Conservation (phyloP, 2,329 filamentous ascomycete species). For the Verticillium nubilum region DNA sequence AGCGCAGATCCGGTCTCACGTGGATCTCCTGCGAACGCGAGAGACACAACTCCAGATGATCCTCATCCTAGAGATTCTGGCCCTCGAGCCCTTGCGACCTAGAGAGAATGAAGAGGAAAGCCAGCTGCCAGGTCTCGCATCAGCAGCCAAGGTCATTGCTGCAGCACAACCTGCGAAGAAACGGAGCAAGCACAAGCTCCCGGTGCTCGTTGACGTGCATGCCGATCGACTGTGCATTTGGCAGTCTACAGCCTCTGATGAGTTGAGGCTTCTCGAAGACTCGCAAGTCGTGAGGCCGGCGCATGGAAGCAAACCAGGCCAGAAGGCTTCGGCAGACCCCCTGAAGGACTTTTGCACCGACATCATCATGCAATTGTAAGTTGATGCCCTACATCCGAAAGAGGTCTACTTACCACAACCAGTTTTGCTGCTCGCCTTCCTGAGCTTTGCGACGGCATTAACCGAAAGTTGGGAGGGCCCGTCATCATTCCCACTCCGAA, state of each 20-base stretch:
- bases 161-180: constrained; percentile 42
- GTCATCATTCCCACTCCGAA: constrained; percentile 51
- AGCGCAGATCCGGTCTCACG: constrained; percentile 53
- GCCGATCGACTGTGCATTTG: constrained; percentile 78
- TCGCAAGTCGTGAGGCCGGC: constrained; percentile 31
- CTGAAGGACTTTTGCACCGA: constrained; percentile 74
- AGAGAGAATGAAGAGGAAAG: constrained; percentile 34
- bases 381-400: constrained; percentile 1
- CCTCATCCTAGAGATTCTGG: constrained; percentile 69
- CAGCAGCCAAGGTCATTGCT: constrained; percentile 23
- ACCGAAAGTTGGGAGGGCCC: constrained; percentile 71
- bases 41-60: constrained; percentile 81
- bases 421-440: constrained; percentile 74
- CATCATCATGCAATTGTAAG: constrained; percentile 74
- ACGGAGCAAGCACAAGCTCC: constrained; percentile 57
- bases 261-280: constrained; percentile 44
- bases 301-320: constrained; percentile 28
- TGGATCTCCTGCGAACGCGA: constrained; percentile 63
- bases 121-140: constrained; percentile 39
- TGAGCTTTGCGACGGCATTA: constrained; percentile 63
- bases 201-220: constrained; percentile 63
- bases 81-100: constrained; percentile 53
- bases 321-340: constrained; percentile 50
- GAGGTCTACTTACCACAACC: constrained; percentile 24
- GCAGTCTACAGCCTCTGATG: constrained; percentile 68